A percentile compares a stretch with the other conserved stretches of the same genome.
phyloP scores from a whole-genome alignment of 352 stramenopile genomes.

The Thraustochytrium sp. region DNA sequence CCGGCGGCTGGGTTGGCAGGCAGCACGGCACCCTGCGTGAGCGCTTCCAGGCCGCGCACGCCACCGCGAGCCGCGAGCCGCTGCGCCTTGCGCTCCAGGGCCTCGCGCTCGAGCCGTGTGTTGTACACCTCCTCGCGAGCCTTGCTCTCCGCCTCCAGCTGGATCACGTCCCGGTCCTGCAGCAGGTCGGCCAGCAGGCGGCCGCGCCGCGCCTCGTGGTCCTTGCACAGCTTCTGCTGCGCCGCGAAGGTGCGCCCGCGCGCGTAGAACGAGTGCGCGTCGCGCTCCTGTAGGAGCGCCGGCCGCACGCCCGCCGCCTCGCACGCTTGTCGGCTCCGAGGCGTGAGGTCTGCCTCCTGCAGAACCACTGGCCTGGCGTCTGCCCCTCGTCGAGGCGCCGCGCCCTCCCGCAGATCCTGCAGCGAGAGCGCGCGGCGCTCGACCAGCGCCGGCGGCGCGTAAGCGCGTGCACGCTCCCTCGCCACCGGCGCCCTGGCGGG shows the following conservation, averaged over 20 bases:
- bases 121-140: not conserved
- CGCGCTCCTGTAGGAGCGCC: not conserved
- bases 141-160: not conserved
- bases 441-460: too few species aligned
- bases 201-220: not conserved
- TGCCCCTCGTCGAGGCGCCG: not conserved
- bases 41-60: not conserved
- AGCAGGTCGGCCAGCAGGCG: not conserved
- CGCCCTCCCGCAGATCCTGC: not conserved
- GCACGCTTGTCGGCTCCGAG: not conserved
- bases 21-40: not conserved
- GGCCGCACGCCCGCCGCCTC: not conserved
- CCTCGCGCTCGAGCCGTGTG: not conserved
- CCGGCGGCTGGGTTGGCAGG: not conserved
- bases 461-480: too few species aligned
- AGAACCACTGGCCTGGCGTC: not conserved
- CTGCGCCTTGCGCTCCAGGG: not conserved
- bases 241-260: not conserved
- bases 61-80: not conserved
- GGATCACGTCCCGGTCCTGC: not conserved
- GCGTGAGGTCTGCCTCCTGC: not conserved
- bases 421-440: too few species aligned
- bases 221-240: not conserved
- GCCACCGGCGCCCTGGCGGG: too few species aligned
- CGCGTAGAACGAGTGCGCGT: constrained; percentile 14